Evolutionary conservation across 108 stramenopile species (phyloP).

Genomic region (Seminavis robusta): DNA sequence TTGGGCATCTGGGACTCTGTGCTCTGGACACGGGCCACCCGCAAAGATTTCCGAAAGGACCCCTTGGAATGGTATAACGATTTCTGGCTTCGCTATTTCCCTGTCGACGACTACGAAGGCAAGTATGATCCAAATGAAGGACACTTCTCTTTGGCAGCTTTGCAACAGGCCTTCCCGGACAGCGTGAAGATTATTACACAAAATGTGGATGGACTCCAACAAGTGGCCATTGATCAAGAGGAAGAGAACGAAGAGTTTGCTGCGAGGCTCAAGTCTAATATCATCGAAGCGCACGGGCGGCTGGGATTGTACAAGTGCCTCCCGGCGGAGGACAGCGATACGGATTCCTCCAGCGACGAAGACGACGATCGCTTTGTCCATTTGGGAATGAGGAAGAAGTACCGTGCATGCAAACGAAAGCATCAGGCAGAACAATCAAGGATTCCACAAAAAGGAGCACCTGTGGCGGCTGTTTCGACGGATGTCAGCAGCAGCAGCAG

Average conservation of each 20-base stretch:
- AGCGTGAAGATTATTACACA: slow-evolving; percentile 63
- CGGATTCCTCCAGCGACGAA: slow-evolving; percentile 50
- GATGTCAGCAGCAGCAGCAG: background rate
- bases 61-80: slow-evolving; percentile 78
- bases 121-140: slow-evolving; percentile 61
- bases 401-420: background rate
- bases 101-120: slow-evolving; percentile 9
- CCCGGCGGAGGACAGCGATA: slow-evolving; percentile 61
- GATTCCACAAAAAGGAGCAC: background rate
- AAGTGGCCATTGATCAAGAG: too few species aligned
- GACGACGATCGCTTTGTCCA: slow-evolving; percentile 60
- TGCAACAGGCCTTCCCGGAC: slow-evolving; percentile 27
- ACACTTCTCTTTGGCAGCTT: slow-evolving; percentile 62
- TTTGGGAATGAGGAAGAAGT: slow-evolving; percentile 55
- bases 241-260: background rate
- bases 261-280: slow-evolving; percentile 11
- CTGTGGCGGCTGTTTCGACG: background rate
- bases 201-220: slow-evolving; percentile 35
- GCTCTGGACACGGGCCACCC: slow-evolving; percentile 63
- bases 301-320: slow-evolving; percentile 71
- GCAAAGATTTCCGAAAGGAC: slow-evolving; percentile 67
- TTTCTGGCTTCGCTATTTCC: slow-evolving; percentile 64
- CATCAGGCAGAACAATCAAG: too few species aligned
- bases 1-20: slow-evolving; percentile 69
- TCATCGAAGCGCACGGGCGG: slow-evolving; percentile 73